Base-by-base conservation (phyloP, 2,329 filamentous ascomycete species). In the Cadophora luteo-olivacea region DNA sequence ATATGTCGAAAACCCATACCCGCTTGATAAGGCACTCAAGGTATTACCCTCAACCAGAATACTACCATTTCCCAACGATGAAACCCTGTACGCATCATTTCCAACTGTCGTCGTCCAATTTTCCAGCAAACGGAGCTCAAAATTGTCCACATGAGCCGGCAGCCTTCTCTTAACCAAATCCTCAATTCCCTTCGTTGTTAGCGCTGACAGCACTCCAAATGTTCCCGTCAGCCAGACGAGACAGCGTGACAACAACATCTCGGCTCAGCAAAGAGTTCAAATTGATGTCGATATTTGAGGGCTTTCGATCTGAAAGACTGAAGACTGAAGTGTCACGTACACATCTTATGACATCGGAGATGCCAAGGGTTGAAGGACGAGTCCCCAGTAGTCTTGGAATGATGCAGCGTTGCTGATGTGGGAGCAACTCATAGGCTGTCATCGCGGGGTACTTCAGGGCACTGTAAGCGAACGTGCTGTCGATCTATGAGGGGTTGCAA, bases 31-130 rank as follows among this genome's bases (percentile, higher is more conserved):
- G 4, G 79, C 79, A 69, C 77, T 80, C 24, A 77, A 51, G 1
- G 79, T 73, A 65, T 74, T 80, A 2, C 79, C 79, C 67, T 78
- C 69, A 12, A 81, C 74, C 3, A 74, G 66, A 48, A 81, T 74
- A 19, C 72, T 79, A 16, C 78, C 76, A 66, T 54, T 24, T 3
- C 36, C 6, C 0, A 62, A 71, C 16, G 72, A 70, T 22, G 70
- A 75, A n/a, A 75, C 36, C 12, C 22, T 45, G 51, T 75, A 75
- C 16, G 68, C 51, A 62, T 75, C 73, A 54, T 72, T 72, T 2
- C 38, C 45, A 14, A 49, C 22, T 8, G 61, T 54, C 7, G 29
- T 63, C 2, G 61, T 68, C 12, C 58, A 48, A 65, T 70, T 68
- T 12, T 61, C 61, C 11, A 68, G 45, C 22, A 73, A 65, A 24